Evolutionary conservation across 2,329 filamentous ascomycete genomes (phyloP).

Genomic region (Botrytis elliptica): DNA sequence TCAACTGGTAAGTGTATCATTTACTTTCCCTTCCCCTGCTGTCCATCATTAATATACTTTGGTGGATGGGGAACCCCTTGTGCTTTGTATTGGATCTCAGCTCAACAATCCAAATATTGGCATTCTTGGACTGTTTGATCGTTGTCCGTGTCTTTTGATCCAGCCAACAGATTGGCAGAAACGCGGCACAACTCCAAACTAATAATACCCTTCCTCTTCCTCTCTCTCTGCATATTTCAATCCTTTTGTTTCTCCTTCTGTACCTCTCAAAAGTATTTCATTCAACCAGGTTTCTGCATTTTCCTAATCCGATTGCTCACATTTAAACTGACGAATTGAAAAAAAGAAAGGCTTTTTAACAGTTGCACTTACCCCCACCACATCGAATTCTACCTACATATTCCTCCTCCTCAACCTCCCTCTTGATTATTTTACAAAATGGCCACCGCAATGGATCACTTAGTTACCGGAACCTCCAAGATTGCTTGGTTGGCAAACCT

Average conservation of each 20-base stretch:
- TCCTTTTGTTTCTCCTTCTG: not conserved
- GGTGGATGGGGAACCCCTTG: not conserved
- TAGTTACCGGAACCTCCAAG: conserved; percentile 71
- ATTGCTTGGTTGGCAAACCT: conserved; percentile 68
- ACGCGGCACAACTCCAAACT: not conserved
- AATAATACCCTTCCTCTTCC: not conserved
- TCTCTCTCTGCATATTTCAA: not conserved
- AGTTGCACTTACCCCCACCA: conserved; percentile 15
- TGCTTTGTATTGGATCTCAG: not conserved
- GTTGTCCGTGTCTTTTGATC: not conserved
- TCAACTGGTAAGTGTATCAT: not conserved
- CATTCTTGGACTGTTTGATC: conserved; percentile 12
- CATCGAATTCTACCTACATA: conserved; percentile 12
- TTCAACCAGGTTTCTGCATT: not conserved
- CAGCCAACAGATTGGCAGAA: not conserved
- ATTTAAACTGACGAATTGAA: conserved; percentile 12
- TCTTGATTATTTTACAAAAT: conserved; percentile 27
- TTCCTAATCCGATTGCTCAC: not conserved
- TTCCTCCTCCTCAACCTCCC: not conserved
- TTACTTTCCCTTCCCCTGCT: not conserved
- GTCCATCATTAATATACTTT: not conserved
- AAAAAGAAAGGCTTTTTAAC: conserved; percentile 1
- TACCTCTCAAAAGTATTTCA: not conserved
- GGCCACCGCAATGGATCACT: conserved; percentile 77
- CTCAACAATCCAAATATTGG: conserved; percentile 10